phyloP scores from a whole-genome alignment of 2,329 filamentous ascomycete species.

The Fusarium denticulatum region DNA sequence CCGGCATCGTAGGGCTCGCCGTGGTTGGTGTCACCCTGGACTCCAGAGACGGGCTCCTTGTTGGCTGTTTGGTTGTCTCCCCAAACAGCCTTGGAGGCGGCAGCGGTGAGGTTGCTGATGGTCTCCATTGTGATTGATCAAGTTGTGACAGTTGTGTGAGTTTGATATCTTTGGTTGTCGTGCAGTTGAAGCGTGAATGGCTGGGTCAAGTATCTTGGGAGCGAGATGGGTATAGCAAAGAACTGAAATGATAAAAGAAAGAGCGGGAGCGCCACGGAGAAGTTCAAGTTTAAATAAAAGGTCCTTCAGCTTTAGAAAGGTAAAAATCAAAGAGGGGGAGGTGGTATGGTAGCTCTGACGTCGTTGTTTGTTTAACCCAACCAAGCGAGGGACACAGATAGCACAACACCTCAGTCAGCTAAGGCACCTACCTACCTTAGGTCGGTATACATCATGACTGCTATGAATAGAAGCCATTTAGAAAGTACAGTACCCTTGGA shows the following conservation, averaged over 20 bases:
- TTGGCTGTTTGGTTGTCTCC: slow-evolving; percentile 51
- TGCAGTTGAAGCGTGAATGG: not conserved
- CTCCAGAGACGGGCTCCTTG: slow-evolving; percentile 77
- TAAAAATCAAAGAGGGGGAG: slow-evolving; percentile 1
- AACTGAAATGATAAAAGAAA: not conserved
- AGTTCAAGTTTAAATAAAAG: slow-evolving; percentile 34
- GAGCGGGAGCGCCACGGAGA: not conserved
- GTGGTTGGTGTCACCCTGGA: slow-evolving; percentile 71
- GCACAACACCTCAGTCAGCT: not conserved
- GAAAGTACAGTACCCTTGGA: not conserved
- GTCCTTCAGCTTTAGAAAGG: not conserved
- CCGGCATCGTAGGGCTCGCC: slow-evolving; percentile 83
- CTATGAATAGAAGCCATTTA: slow-evolving; percentile 1
- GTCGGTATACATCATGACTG: slow-evolving; percentile 9
- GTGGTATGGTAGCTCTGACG: slow-evolving; percentile 25
- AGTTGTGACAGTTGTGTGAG: not conserved
- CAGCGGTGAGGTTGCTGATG: slow-evolving; percentile 63
- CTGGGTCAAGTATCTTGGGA: slow-evolving; percentile 16
- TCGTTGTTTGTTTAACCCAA: slow-evolving; percentile 21
- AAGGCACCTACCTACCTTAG: not conserved
- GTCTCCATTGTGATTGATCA: slow-evolving; percentile 66
- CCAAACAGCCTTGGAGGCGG: slow-evolving; percentile 56
- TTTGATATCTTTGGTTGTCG: not conserved
- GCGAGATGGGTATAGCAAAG: slow-evolving; percentile 10
- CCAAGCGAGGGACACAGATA: slow-evolving; percentile 1